A percentile compares a stretch with the other conserved stretches of the same genome.
phyloP scores from a whole-genome alignment of 75 land plant genomes.

The Cryptomeria japonica region DNA sequence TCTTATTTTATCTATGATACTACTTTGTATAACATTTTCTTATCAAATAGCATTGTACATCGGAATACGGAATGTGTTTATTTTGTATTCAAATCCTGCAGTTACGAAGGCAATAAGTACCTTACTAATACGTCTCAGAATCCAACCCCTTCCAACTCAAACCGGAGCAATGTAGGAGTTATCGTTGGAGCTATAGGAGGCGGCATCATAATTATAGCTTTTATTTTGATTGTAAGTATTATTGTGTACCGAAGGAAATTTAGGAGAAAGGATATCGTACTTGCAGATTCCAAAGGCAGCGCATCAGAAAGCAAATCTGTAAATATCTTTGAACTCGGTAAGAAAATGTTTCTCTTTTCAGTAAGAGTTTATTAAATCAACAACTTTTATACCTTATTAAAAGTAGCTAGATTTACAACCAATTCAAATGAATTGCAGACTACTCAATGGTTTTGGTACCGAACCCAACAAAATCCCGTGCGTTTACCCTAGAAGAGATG shows the following conservation, averaged over 20 bases:
- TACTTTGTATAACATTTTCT: neutral
- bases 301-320: neutral
- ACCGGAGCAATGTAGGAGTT: neutral
- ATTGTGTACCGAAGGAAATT: neutral
- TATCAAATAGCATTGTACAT: too few species aligned
- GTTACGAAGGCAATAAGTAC: neutral
- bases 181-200: neutral
- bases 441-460: neutral
- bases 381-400: neutral
- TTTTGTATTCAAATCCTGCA: neutral
- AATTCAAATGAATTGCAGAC: neutral
- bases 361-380: neutral
- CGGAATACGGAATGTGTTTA: neutral
- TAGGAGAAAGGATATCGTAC: neutral
- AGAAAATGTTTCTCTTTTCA: neutral
- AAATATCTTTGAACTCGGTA: neutral
- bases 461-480: neutral
- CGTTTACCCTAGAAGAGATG: slow-evolving; percentile 46
- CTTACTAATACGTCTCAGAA: neutral
- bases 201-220: neutral
- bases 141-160: neutral
- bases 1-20: neutral
- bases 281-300: neutral
- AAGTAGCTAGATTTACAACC: neutral
- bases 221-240: neutral